Base-by-base conservation (phyloP, 78 protist genomes). In the Cavenderia fasciculata region DNA sequence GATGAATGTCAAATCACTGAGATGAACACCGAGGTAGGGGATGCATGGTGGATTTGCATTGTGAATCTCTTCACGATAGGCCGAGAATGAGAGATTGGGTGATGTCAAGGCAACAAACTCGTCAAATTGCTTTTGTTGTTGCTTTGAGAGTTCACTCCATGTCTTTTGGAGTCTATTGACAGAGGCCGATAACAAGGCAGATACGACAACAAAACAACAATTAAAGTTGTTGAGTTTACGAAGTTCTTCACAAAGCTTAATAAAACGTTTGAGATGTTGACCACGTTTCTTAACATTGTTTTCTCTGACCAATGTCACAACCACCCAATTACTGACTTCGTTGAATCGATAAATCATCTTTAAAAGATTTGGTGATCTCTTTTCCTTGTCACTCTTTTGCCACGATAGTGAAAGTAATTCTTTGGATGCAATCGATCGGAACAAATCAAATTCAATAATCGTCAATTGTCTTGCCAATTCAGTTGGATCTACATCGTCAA, bases 381-480 rank as follows among this genome's bases (percentile, higher is more conserved):
- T 90, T 16, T 94, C 96, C 47, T 89, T 91, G 47, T 95, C 92
- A 21, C 23, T 10, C 36, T 95, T 93, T 29, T 84, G 90, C 97
- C 97, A 95, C 2, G 95, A 71, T 19, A 85, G 78, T 1, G 78
- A 70, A 38, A 95, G 61, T 31, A 73, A 65, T 85, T 95, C 97
- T 29, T 95, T 95, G 27, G 73, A 62, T 8, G 68, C 86, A 25
- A 95, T 95, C 8, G 57, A 16, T 63, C 41, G 61, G 14, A 41
- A 95, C 33, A 95, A 23, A 31, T 74, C 86, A 33, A 68, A 95
- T 14, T 95, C 95, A n/a, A 87, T 69, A 0, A 95, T 27, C 2
- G 95, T 92, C 47, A 95, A 56, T 68, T 95, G 96, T 59, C 95
- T 79, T 14, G 96, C 95, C 38, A 95, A 62, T 27, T 95, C 96